Conservation (phyloP, 2,329 filamentous ascomycete genomes). For the Metarhizium album region DNA sequence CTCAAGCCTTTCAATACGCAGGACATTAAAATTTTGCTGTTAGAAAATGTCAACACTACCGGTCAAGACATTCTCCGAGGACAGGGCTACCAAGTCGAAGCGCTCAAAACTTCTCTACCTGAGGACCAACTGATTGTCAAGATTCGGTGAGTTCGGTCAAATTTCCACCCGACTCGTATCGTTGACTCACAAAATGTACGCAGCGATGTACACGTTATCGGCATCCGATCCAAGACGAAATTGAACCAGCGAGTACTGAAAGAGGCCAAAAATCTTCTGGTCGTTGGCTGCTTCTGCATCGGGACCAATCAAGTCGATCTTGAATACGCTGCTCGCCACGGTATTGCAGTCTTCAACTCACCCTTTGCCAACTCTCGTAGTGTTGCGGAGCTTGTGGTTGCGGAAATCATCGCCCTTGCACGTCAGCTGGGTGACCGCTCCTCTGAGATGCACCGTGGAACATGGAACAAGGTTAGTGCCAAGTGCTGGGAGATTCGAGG, state of each 20-base stretch:
- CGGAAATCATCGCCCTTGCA: slow-evolving; percentile 82
- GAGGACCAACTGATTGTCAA: slow-evolving; percentile 95
- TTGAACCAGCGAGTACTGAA: slow-evolving; percentile 74
- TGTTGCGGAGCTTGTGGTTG: slow-evolving; percentile 92
- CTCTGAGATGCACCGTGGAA: slow-evolving; percentile 85
- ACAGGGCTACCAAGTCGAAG: slow-evolving; percentile 95
- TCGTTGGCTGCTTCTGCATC: slow-evolving; percentile 97
- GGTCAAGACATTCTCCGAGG: slow-evolving; percentile 70
- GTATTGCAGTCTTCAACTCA: slow-evolving; percentile 98
- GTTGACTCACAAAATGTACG: slow-evolving; percentile 6
- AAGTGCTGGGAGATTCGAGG: slow-evolving; percentile 98
- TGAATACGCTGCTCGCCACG: slow-evolving; percentile 67
- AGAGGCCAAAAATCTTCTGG: slow-evolving; percentile 87
- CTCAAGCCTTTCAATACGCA: slow-evolving; percentile 92
- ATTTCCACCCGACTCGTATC: slow-evolving; percentile 2
- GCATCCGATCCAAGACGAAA: slow-evolving; percentile 96
- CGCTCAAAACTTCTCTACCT: slow-evolving; percentile 75
- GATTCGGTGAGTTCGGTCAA: slow-evolving; percentile 57
- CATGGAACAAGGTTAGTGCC: slow-evolving; percentile 95
- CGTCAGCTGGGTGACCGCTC: slow-evolving; percentile 89
- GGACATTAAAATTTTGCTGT: slow-evolving; percentile 89
- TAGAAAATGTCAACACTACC: slow-evolving; percentile 93
- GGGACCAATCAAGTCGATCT: slow-evolving; percentile 94
- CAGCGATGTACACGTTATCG: slow-evolving; percentile 92
- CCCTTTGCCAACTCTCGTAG: slow-evolving; percentile 97